phyloP scores from a whole-genome alignment of 345 rosid species.

The Camelina laxa region DNA sequence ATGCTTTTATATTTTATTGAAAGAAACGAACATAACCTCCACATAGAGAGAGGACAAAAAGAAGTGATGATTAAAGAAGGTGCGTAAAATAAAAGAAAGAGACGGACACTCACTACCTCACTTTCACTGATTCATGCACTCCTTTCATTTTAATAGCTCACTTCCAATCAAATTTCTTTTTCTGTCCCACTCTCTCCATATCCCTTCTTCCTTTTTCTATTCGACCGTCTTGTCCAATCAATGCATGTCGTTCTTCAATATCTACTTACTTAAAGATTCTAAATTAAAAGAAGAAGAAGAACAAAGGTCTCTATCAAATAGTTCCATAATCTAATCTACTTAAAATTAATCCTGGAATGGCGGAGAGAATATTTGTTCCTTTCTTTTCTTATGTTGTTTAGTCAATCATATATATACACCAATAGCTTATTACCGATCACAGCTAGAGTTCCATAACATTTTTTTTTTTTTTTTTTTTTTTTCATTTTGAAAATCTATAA shows the following conservation, averaged over 20 bases:
- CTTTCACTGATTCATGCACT: constrained; percentile 43
- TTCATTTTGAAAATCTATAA: too few relatives aligned
- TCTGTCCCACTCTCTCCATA: constrained; percentile 42
- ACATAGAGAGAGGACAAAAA: constrained; percentile 22
- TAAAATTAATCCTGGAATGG: constrained; percentile 5
- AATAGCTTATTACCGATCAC: too few relatives aligned
- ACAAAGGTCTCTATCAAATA: constrained; percentile 4
- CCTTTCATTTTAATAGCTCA: constrained; percentile 39
- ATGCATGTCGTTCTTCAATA: constrained; percentile 32
- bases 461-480: too few relatives aligned
- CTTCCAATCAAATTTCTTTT: constrained; percentile 37
- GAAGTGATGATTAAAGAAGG: constrained; percentile 38
- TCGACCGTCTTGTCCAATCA: constrained; percentile 41
- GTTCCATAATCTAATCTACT: constrained; percentile 10
- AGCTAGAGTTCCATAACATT: too few relatives aligned
- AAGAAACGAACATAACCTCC: constrained; percentile 40
- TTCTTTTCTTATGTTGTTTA: not conserved
- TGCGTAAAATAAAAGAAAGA: constrained; percentile 39
- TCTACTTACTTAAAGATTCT: constrained; percentile 31
- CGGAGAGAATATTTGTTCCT: not conserved
- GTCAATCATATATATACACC: too few relatives aligned
- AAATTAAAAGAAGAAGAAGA: not conserved
- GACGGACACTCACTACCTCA: constrained; percentile 44
- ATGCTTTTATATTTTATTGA: not conserved
- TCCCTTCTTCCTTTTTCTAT: constrained; percentile 8